Evolutionary conservation across 257 asterid species (phyloP).

Genomic region (Solanum tarapatanum): DNA sequence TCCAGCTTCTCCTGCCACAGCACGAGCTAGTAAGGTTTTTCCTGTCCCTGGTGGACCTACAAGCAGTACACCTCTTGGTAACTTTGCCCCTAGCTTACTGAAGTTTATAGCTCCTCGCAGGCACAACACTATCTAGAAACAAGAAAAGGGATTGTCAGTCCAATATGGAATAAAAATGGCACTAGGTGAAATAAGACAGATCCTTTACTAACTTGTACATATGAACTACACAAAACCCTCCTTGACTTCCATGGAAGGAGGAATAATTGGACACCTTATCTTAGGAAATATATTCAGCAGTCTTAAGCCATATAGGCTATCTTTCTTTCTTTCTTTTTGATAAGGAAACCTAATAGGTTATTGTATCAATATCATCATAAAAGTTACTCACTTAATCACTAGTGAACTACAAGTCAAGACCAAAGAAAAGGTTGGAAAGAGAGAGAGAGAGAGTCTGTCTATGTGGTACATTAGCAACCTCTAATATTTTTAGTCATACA

Average conservation of each 20-base stretch:
- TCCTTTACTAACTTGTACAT: not conserved
- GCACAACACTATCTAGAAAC: constrained; percentile 67
- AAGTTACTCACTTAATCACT: not conserved
- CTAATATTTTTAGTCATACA: not conserved
- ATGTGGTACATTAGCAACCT: not conserved
- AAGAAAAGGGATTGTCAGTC: not conserved
- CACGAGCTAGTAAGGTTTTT: constrained; percentile 89
- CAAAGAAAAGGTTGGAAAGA: not conserved
- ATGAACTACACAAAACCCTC: not conserved
- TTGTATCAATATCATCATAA: not conserved
- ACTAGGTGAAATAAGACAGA: not conserved
- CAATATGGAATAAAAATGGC: not conserved
- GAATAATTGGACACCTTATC: not conserved
- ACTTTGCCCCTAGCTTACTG: constrained; percentile 84
- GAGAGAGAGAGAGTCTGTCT: not conserved
- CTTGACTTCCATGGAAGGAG: not conserved
- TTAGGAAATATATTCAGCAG: not conserved
- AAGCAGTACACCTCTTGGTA: constrained; percentile 88
- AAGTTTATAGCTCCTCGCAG: constrained; percentile 85
- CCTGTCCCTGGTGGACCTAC: constrained; percentile 99
- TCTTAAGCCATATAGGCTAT: not conserved
- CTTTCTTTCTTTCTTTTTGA: not conserved
- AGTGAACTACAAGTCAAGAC: not conserved
- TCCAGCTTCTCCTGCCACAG: constrained; percentile 97
- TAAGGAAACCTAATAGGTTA: not conserved